Conservation (phyloP, 495 filamentous ascomycete species). For the Penicillium dipodomyicola region DNA sequence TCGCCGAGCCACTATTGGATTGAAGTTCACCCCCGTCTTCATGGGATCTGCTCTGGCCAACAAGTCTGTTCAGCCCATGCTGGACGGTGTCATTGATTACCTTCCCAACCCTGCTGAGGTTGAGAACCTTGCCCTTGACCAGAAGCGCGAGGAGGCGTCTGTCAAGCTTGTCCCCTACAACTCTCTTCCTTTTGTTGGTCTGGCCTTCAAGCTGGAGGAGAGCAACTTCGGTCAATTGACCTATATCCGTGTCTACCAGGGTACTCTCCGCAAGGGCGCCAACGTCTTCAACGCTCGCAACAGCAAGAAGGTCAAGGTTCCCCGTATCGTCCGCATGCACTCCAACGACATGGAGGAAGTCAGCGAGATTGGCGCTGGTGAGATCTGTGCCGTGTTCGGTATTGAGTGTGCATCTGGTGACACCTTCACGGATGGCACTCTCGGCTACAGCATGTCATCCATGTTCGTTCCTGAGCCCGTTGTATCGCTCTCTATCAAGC, state of each 20-base stretch:
- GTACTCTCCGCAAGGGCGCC: constrained; percentile 79
- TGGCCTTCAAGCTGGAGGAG: constrained; percentile 99
- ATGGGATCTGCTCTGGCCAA: constrained; percentile 96
- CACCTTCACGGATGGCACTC: constrained; percentile 90
- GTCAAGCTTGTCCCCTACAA: constrained; percentile 91
- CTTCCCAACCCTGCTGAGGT: constrained; percentile 92
- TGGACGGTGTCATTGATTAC: constrained; percentile 95
- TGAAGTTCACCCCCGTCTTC: constrained; percentile 93
- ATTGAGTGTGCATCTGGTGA: constrained; percentile 98
- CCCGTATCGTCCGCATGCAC: constrained; percentile 98
- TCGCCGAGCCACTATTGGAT: constrained; percentile 76
- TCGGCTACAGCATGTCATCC: constrained; percentile 95
- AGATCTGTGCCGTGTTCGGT: constrained; percentile 98
- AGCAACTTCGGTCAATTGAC: constrained; percentile 98
- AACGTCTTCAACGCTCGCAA: constrained; percentile 91
- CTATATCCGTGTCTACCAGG: constrained; percentile 98
- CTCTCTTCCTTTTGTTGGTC: constrained; percentile 86
- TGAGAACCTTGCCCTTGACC: constrained; percentile 85
- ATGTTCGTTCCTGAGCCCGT: constrained; percentile 99
- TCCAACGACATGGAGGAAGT: constrained; percentile 99
- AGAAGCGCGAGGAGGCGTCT: constrained; percentile 68
- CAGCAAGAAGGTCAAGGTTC: constrained; percentile 94
- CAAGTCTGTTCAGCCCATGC: constrained; percentile 93
- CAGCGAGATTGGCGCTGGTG: constrained; percentile 84
- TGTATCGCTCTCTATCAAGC: constrained; percentile 95